Evolutionary conservation across 2,329 filamentous ascomycete species (phyloP), one percentile per base, ranked within the genome.

Genomic region (Aspergillus eucalypticola): DNA sequence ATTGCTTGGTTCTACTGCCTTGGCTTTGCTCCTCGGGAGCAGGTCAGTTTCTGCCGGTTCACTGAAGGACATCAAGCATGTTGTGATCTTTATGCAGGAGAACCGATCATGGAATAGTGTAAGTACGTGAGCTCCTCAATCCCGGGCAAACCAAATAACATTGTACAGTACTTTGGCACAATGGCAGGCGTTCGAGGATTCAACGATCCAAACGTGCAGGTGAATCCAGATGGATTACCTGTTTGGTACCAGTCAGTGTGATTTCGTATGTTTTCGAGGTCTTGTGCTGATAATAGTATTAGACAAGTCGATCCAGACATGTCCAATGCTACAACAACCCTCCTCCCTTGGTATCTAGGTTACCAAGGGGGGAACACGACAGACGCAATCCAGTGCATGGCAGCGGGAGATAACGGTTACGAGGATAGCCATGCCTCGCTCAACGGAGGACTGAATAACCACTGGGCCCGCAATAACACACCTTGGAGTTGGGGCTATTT

Each of bases 31-130:
- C 10, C 49, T 70, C 21, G 60, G 56, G 49, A 65, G 60, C 35
- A 60, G 52, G 15, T 66, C 64, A 11, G 66, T 67, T 27, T 64
- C 60, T 3, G 79, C 75, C 5, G 76, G 74, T 2, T 80, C 79
- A 7, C 71, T 83, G 35, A 76, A 75, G 25, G 82, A 84, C 59
- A 82, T 85, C 59, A 77, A 85, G 23, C 83, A 86, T 81, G 82
- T 85, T 27, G 78, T 85, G 10, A 78, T 85, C 10, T 85, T 85
- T 71, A 85, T 85, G 83, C 83, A 84, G 66, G 81, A 81, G 62
- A 81, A 81, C 58, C 69, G 79, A 44, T 73, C 75, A 32, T 78
- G 73, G 66, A 75, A 78, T 51, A 72, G 67, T 38, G 75, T 76
- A 71, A 46, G 70, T 46, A 29, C 10, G 21, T 5, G 25, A 17